Conservation (phyloP, 2,329 filamentous ascomycete species). For the Verticillium dahliae region DNA sequence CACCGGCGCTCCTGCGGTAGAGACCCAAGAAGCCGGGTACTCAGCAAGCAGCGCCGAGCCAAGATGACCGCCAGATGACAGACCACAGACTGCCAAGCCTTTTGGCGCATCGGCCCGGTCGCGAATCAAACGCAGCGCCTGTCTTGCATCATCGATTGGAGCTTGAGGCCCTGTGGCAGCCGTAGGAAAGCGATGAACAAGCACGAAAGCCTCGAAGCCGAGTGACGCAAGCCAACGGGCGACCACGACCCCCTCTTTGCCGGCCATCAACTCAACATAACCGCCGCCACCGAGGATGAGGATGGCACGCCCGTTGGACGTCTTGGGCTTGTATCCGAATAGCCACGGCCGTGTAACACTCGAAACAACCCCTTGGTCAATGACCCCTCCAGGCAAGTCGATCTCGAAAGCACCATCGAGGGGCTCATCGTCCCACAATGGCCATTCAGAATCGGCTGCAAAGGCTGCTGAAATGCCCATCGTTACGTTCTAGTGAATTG, state of each 20-base stretch:
- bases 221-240: constrained; percentile 14
- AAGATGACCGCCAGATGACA: constrained; percentile 15
- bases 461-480: constrained; percentile 5
- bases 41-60: constrained; percentile 13
- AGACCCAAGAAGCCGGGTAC: constrained; percentile 11
- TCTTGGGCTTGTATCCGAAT: constrained; percentile 13
- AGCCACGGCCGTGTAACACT: constrained; percentile 13
- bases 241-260: constrained; percentile 13
- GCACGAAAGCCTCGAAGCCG: constrained; percentile 14
- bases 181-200: constrained; percentile 15
- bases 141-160: constrained; percentile 13
- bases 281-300: constrained; percentile 15
- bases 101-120: background rate
- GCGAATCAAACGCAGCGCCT: constrained; percentile 11
- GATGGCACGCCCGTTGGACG: constrained; percentile 11
- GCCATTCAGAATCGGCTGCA: constrained; percentile 10
- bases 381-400: constrained; percentile 4
- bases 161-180: constrained; percentile 10
- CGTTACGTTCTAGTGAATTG: background rate
- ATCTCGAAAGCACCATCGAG: constrained; percentile 12
- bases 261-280: constrained; percentile 16
- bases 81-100: constrained; percentile 11
- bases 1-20: constrained; percentile 4
- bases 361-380: constrained; percentile 10
- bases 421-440: constrained; percentile 10